Percentiles rank a stretch among this genome's conserved stretches.
Conservation (phyloP, 495 filamentous ascomycete genomes). For the Podospora appendiculata region DNA sequence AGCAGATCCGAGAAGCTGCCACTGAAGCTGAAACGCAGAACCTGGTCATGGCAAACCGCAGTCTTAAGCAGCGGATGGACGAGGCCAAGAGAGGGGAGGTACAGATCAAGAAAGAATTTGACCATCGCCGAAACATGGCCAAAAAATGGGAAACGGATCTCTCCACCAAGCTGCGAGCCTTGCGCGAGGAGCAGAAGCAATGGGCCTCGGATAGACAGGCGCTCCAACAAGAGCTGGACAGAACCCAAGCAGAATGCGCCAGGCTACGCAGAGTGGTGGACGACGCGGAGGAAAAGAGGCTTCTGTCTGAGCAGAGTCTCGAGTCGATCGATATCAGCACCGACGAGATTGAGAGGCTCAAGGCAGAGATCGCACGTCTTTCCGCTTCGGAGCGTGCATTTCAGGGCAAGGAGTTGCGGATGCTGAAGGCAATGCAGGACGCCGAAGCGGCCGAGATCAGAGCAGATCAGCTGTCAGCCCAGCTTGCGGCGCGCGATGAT, state of each 20-base stretch:
- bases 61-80: conserved; percentile 57
- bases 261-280: conserved; percentile 50
- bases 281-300: conserved; percentile 52
- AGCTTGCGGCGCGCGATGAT: conserved; percentile 44
- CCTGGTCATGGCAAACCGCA: conserved; percentile 61
- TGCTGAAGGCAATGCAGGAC: conserved; percentile 40
- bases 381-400: conserved; percentile 46
- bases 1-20: conserved; percentile 59
- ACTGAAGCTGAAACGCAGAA: conserved; percentile 71
- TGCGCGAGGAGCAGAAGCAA: conserved; percentile 61
- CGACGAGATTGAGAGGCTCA: conserved; percentile 51
- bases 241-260: conserved; percentile 43
- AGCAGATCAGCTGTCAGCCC: conserved; percentile 41
- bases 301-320: conserved; percentile 50
- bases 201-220: conserved; percentile 47
- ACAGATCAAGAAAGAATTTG: conserved; percentile 56
- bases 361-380: conserved; percentile 49
- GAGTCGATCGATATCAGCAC: conserved; percentile 49
- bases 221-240: conserved; percentile 46
- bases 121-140: conserved; percentile 53
- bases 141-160: conserved; percentile 67
- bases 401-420: conserved; percentile 50
- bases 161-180: conserved; percentile 45
- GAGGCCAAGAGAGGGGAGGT: conserved; percentile 57
- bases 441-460: conserved; percentile 44